phyloP scores from a whole-genome alignment of 352 stramenopile genomes.

The Phytophthora pluvialis region DNA sequence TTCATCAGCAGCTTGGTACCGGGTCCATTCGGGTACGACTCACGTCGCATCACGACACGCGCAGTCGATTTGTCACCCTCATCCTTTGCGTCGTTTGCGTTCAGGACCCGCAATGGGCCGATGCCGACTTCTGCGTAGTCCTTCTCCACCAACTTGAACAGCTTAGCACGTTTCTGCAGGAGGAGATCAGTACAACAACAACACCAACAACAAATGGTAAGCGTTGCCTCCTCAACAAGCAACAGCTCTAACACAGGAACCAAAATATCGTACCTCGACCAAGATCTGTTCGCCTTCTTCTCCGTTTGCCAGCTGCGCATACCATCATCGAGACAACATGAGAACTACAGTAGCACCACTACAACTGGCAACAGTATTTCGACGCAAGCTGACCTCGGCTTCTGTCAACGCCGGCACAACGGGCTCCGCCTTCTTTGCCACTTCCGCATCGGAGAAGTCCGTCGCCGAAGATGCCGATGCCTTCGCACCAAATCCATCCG shows the following conservation, averaged over 20 bases:
- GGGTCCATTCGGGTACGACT: slow-evolving; percentile 74
- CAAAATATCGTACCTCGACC: slow-evolving; percentile 53
- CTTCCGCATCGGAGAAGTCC: slow-evolving; percentile 58
- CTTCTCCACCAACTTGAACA: slow-evolving; percentile 80
- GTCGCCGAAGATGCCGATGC: slow-evolving; percentile 39
- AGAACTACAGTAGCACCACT: not conserved
- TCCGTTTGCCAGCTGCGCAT: slow-evolving; percentile 62
- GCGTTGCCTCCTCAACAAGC: not conserved
- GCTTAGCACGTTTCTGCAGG: slow-evolving; percentile 74
- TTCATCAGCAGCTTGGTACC: slow-evolving; percentile 85
- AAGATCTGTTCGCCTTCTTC: slow-evolving; percentile 78
- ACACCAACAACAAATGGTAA: not conserved
- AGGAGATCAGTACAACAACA: not conserved
- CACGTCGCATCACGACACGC: slow-evolving; percentile 80
- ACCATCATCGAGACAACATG: slow-evolving; percentile 8
- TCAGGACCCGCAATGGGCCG: slow-evolving; percentile 71
- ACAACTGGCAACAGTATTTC: not conserved
- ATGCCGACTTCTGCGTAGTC: slow-evolving; percentile 83
- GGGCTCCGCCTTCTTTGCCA: slow-evolving; percentile 55
- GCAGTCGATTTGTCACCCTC: slow-evolving; percentile 52
- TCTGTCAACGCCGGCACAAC: slow-evolving; percentile 67
- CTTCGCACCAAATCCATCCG: slow-evolving; percentile 49
- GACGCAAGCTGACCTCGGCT: slow-evolving; percentile 50
- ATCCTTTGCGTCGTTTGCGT: slow-evolving; percentile 47
- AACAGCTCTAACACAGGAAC: not conserved